Base-by-base conservation (phyloP, 2,329 filamentous ascomycete genomes). In the Uncinocarpus reesii region DNA sequence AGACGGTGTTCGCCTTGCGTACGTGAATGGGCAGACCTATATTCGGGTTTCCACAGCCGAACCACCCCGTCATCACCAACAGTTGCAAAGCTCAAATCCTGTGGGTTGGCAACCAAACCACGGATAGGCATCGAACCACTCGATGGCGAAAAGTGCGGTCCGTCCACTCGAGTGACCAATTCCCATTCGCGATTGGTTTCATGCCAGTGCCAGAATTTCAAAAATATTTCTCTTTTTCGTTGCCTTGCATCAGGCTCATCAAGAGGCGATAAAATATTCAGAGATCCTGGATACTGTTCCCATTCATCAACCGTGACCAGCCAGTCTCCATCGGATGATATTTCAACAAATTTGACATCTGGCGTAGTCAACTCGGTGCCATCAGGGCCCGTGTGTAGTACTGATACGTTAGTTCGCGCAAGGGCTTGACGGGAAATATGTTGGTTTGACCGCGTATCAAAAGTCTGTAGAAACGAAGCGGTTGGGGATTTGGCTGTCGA, bases 261-360 rank as follows among this genome's bases (percentile, higher is more conserved):
- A 32, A 54, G 56, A 11, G 64, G 58, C 44, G 72, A 65, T 23
- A 84, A 64, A 48, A 75, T 75, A 32, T 78, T 74, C 11, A 85
- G 66, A 60, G 95, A 88, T 51, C 77, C 71, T 10, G 71, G 68
- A 7, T 85, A 79, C 1, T 88, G 88, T 44, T 77, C 75, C 92
- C 92, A 98, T 59, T 89, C 85, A 62, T 98, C 92, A 1, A 94
- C 78, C 1, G 87, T 95, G 3, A 84, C 89, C 49, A 98, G 76
- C 89, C 90, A 96, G 55, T 80, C 76, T 15, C 90, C 90, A 60
- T 96, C 83, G 42, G 76, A 71, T 36, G 85, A 90, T 56, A 92
- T 79, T 36, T 81, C 77, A 43, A 96, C 71, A 48, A 84, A 78
- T 5, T 78, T 83, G 40, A 95, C 77, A 52, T 83, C 78, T 0